Evolutionary conservation across 176 grass and related monocot species (phyloP).

Genomic region (Zoysia japonica): DNA sequence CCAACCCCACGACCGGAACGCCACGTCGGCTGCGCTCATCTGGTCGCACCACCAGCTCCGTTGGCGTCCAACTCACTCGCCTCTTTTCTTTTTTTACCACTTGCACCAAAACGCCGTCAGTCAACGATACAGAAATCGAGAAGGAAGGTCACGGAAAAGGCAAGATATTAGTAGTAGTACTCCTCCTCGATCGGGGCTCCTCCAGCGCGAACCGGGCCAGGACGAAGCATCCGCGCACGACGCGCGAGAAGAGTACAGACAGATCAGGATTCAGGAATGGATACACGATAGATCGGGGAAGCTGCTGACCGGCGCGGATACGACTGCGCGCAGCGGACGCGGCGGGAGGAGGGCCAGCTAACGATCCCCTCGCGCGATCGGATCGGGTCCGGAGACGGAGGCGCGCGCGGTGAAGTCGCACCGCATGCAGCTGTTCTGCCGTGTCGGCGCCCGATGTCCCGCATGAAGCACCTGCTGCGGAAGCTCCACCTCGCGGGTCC

Average conservation of each 20-base stretch:
- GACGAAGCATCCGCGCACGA: constrained; percentile 35
- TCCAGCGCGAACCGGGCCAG: background rate
- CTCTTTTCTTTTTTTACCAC: background rate
- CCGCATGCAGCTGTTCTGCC: constrained; percentile 32
- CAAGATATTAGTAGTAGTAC: constrained; percentile 26
- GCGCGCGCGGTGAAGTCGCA: background rate
- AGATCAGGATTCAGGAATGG: constrained; percentile 3
- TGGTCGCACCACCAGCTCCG: background rate
- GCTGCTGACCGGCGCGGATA: background rate
- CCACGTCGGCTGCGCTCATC: background rate
- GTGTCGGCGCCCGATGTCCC: constrained; percentile 50
- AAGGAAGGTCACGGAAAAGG: background rate
- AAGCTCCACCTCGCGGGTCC: constrained; percentile 78
- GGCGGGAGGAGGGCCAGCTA: background rate
- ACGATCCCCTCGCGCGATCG: background rate
- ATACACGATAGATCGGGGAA: constrained; percentile 12
- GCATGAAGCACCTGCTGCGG: constrained; percentile 93
- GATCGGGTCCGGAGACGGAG: background rate
- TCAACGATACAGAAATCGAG: background rate
- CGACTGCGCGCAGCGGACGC: background rate
- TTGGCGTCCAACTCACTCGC: background rate
- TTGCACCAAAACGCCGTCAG: background rate
- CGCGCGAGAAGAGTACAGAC: constrained; percentile 16
- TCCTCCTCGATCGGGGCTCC: constrained; percentile 6
- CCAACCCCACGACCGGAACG: background rate